Percentiles rank a stretch among this genome's conserved stretches.
Evolutionary conservation across 2,329 filamentous ascomycete species (phyloP).

Genomic region (Aspergillus sp.): DNA sequence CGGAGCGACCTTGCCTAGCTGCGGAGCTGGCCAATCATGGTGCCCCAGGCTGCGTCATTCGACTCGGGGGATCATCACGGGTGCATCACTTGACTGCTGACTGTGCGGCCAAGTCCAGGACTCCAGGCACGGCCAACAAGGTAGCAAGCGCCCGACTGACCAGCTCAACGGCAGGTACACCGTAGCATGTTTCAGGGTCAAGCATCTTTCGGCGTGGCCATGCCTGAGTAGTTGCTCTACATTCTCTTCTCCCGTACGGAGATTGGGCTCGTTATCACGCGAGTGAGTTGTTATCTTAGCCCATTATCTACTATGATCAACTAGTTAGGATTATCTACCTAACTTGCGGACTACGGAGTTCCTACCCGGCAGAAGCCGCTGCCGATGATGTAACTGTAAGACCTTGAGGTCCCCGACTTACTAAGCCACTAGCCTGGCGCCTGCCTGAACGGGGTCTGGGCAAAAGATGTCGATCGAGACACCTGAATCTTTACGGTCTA

Average conservation of each 20-base stretch:
- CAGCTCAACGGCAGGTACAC: no score
- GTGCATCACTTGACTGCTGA: conserved; percentile 13
- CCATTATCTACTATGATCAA: background rate
- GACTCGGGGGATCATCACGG: conserved; percentile 18
- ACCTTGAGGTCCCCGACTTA: conserved; percentile 1
- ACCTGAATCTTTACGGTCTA: no score
- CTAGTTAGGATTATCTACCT: background rate
- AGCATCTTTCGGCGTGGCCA: no score
- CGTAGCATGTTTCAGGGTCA: background rate
- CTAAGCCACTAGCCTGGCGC: background rate
- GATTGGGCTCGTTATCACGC: background rate
- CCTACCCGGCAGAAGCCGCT: background rate
- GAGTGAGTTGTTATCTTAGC: background rate
- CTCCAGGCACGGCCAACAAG: background rate
- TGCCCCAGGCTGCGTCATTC: conserved; percentile 22
- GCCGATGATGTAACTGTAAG: conserved; percentile 11
- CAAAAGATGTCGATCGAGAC: background rate
- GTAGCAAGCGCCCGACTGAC: background rate
- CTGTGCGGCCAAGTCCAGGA: background rate
- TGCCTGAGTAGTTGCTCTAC: no score
- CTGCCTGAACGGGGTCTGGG: background rate
- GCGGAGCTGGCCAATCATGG: conserved; percentile 19
- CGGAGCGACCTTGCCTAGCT: conserved; percentile 18
- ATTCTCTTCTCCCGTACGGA: background rate
- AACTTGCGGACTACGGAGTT: background rate